Percentiles rank a stretch among this genome's conserved stretches.
Evolutionary conservation across 495 filamentous ascomycete species (phyloP).

Genomic region (Lophiotrema nucula): DNA sequence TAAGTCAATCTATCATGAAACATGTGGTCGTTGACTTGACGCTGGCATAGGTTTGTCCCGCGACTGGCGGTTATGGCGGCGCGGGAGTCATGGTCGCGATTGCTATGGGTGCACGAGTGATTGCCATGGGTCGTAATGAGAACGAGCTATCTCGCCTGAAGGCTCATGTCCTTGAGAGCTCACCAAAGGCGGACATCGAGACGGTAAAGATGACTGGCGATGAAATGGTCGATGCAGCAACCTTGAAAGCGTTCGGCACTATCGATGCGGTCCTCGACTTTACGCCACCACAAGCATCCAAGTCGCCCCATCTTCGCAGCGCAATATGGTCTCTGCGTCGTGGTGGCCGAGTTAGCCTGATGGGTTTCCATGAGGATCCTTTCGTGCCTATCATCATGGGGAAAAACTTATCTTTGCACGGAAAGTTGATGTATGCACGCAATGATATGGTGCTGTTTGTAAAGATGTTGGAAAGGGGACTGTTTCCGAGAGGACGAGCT

Average conservation of each 20-base stretch:
- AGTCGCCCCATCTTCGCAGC: constrained; percentile 1
- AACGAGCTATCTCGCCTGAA: constrained; percentile 19
- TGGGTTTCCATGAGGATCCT: constrained; percentile 10
- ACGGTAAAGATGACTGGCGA: constrained; percentile 1
- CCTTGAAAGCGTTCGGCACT: not conserved
- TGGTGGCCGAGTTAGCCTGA: constrained; percentile 28
- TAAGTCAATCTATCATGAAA: no score
- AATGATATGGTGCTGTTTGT: no score
- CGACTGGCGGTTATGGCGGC: constrained; percentile 37
- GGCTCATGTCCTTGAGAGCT: no score
- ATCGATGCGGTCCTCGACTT: constrained; percentile 7
- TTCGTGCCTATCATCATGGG: not conserved
- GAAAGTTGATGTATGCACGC: not conserved
- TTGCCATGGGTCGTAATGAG: constrained; percentile 36
- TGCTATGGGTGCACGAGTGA: constrained; percentile 40
- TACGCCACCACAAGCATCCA: not conserved
- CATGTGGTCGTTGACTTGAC: no score
- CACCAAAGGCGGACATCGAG: not conserved
- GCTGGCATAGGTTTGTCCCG: no score
- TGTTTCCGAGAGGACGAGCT: no score
- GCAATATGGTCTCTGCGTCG: not conserved
- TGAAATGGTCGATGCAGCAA: not conserved
- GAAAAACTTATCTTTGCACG: not conserved
- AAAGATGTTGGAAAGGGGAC: no score
- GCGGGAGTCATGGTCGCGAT: constrained; percentile 32